Conservation (phyloP, 2,329 filamentous ascomycete species). For the Epichloe scottii region DNA sequence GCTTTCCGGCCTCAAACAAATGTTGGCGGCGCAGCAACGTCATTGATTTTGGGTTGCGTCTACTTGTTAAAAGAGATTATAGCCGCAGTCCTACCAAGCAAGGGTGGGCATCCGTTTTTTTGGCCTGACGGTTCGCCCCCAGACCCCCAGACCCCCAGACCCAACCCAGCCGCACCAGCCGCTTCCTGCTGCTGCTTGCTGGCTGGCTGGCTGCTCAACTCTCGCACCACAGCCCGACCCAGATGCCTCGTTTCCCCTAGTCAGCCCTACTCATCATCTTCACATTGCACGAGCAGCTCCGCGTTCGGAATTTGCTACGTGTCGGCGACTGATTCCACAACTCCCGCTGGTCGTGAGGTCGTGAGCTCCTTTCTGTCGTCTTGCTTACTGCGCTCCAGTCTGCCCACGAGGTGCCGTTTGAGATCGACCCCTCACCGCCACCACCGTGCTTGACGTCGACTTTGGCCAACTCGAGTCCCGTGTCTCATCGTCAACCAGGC, state of each 20-base stretch:
- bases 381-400: background rate
- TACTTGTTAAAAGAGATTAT: no score
- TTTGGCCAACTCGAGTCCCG: slow-evolving; percentile 6
- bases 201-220: no score
- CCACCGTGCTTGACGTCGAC: slow-evolving; percentile 15
- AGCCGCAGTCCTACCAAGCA: no score
- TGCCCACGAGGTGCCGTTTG: background rate
- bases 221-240: background rate
- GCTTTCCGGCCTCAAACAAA: no score
- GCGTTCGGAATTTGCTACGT: background rate
- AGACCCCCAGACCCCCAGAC: no score
- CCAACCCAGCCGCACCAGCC: no score
- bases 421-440: slow-evolving; percentile 5
- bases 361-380: slow-evolving; percentile 5
- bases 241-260: slow-evolving; percentile 9
- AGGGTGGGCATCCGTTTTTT: no score
- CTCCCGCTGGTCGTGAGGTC: slow-evolving; percentile 6
- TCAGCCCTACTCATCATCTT: slow-evolving; percentile 16
- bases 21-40: no score
- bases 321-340: background rate
- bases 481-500: background rate
- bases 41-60: no score
- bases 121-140: no score
- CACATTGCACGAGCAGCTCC: slow-evolving; percentile 2
- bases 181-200: no score